phyloP scores from a whole-genome alignment of 2,329 filamentous ascomycete species.

The Phialocephala subalpina region DNA sequence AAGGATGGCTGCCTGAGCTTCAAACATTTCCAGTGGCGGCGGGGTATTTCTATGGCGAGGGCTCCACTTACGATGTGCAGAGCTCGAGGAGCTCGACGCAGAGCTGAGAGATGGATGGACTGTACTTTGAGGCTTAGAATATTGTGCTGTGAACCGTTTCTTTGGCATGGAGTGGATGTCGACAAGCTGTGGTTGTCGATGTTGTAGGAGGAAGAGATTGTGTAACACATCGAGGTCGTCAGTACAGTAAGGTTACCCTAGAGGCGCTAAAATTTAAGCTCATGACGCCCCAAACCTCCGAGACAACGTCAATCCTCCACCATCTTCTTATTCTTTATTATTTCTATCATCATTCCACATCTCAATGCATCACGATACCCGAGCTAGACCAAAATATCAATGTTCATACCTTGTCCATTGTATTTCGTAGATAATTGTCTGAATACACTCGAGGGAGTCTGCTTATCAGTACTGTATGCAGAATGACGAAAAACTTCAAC shows the following conservation, averaged over 20 bases:
- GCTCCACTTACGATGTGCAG: constrained; percentile 31
- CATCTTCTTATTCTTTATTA: not conserved
- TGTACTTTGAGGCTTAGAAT: constrained; percentile 66
- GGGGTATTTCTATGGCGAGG: constrained; percentile 10
- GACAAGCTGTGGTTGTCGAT: not conserved
- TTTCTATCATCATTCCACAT: not conserved
- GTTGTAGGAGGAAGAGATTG: not conserved
- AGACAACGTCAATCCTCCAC: not conserved
- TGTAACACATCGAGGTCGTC: not conserved
- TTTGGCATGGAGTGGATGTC: constrained; percentile 61
- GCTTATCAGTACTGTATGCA: no score
- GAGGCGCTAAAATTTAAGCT: constrained; percentile 3
- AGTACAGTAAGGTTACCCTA: not conserved
- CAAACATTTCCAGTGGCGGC: not conserved
- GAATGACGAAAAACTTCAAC: no score
- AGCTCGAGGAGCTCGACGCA: constrained; percentile 42
- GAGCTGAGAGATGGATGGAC: constrained; percentile 57
- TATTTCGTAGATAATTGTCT: no score
- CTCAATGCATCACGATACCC: not conserved
- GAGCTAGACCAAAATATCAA: no score
- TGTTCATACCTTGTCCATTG: no score
- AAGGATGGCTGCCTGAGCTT: not conserved
- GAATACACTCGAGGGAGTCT: no score
- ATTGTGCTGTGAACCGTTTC: constrained; percentile 64
- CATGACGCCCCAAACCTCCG: not conserved